Conservation (phyloP, 306 rosid species). For the Corylus heterophylla region DNA sequence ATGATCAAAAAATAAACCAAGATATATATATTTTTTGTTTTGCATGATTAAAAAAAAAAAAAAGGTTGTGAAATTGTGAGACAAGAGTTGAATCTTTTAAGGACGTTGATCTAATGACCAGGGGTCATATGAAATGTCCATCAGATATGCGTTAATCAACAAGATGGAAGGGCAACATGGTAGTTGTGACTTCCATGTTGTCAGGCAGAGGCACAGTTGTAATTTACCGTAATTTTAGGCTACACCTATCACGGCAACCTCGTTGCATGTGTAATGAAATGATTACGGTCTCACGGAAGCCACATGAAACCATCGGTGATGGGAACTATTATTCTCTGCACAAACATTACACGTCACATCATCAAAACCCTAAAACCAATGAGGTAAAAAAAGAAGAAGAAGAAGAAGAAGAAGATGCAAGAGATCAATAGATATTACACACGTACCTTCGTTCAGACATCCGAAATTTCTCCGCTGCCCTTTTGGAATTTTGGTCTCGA, state of each 20-base stretch:
- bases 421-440: background rate
- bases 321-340: constrained; percentile 22
- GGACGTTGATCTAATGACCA: background rate
- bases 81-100: background rate
- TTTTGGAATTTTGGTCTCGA: background rate
- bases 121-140: constrained; percentile 22
- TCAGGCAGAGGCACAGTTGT: constrained; percentile 21
- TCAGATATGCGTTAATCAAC: constrained; percentile 25
- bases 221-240: constrained; percentile 28
- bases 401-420: background rate
- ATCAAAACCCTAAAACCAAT: constrained; percentile 19
- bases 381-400: background rate
- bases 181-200: constrained; percentile 49
- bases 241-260: constrained; percentile 27
- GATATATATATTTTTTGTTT: background rate
- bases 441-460: constrained; percentile 14
- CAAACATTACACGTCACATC: background rate
- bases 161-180: constrained; percentile 9
- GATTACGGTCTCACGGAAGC: constrained; percentile 23
- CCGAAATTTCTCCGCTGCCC: constrained; percentile 20
- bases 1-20: background rate
- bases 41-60: background rate
- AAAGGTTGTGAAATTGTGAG: background rate
- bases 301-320: constrained; percentile 25
- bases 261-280: constrained; percentile 34